Evolutionary conservation across 768 basidiomycete species (phyloP).

Genomic region (Mycena floridula): DNA sequence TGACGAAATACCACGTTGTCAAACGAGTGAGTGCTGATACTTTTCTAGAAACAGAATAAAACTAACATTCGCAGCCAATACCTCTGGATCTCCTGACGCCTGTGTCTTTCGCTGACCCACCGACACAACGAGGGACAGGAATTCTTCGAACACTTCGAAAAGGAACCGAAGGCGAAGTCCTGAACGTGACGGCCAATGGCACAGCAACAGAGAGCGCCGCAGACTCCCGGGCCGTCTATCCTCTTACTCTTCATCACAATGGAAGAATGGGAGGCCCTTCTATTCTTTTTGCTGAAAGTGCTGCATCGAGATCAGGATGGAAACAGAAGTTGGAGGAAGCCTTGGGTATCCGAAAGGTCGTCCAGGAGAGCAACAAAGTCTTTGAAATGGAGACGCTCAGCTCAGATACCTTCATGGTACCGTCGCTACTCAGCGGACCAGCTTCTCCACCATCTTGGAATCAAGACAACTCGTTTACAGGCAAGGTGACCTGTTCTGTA

Average conservation of each 20-base stretch:
- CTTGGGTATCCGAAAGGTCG: conserved; percentile 73
- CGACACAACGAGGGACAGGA: conserved; percentile 69
- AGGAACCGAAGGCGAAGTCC: conserved; percentile 14
- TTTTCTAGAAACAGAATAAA: background rate
- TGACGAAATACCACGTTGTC: conserved; percentile 74
- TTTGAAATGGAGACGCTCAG: conserved; percentile 92
- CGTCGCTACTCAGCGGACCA: conserved; percentile 46
- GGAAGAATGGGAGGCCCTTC: conserved; percentile 84
- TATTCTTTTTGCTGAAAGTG: conserved; percentile 81
- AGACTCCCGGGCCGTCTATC: conserved; percentile 77
- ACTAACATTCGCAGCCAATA: conserved; percentile 57
- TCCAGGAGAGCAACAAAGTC: conserved; percentile 91
- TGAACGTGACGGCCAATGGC: conserved; percentile 1
- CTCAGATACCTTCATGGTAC: conserved; percentile 80
- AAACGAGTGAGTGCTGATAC: conserved; percentile 49
- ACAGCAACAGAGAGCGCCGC: conserved; percentile 32
- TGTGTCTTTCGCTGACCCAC: conserved; percentile 75
- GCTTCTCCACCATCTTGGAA: conserved; percentile 34
- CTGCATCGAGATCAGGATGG: conserved; percentile 78
- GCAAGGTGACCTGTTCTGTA: conserved; percentile 68
- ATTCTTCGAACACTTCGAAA: conserved; percentile 60
- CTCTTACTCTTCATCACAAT: conserved; percentile 84
- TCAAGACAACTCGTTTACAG: conserved; percentile 48
- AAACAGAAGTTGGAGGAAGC: conserved; percentile 86
- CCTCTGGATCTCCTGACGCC: conserved; percentile 87